Conservation (phyloP, 352 stramenopile species). For the Phytophthora pistaciae region DNA sequence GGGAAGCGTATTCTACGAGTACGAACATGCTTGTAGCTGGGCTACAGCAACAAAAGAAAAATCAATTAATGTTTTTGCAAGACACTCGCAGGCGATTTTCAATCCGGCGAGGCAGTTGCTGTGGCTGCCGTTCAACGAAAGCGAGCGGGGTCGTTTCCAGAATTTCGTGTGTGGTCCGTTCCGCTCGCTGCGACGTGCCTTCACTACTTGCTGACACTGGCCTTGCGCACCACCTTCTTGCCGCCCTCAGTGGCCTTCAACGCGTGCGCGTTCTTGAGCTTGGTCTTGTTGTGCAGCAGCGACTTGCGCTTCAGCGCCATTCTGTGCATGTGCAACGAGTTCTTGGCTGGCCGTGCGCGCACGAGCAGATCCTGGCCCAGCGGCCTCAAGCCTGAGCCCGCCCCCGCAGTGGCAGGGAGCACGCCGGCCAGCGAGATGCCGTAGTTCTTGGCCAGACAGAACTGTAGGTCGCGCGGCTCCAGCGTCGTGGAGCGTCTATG, state of each 20-base stretch:
- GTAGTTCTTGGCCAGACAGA: conserved; percentile 88
- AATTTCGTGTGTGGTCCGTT: conserved; percentile 85
- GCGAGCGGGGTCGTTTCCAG: conserved; percentile 77
- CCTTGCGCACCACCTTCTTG: conserved; percentile 68
- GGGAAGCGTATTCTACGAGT: neutral
- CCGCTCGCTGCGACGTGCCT: conserved; percentile 51
- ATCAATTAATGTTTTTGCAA: conserved; percentile 13
- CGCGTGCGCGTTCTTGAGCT: conserved; percentile 52
- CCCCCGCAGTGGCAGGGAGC: conserved; percentile 29
- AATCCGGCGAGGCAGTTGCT: conserved; percentile 88
- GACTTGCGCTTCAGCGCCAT: conserved; percentile 83
- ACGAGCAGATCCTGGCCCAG: conserved; percentile 67
- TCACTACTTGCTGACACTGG: conserved; percentile 50
- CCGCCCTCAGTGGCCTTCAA: conserved; percentile 48
- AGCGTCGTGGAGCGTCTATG: conserved; percentile 80
- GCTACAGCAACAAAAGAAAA: conserved; percentile 3
- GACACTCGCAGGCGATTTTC: conserved; percentile 74
- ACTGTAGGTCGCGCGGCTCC: conserved; percentile 81
- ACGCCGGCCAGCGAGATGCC: conserved; percentile 82
- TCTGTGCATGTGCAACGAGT: conserved; percentile 86
- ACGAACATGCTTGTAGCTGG: neutral
- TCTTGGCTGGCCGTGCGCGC: conserved; percentile 68
- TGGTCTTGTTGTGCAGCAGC: conserved; percentile 57
- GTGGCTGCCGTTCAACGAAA: conserved; percentile 84
- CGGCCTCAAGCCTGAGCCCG: conserved; percentile 46